A percentile compares a stretch with the other conserved stretches of the same genome.
Evolutionary conservation across 1,284 basidiomycete genomes (phyloP).

Genomic region (Ganoderma lucidum): DNA sequence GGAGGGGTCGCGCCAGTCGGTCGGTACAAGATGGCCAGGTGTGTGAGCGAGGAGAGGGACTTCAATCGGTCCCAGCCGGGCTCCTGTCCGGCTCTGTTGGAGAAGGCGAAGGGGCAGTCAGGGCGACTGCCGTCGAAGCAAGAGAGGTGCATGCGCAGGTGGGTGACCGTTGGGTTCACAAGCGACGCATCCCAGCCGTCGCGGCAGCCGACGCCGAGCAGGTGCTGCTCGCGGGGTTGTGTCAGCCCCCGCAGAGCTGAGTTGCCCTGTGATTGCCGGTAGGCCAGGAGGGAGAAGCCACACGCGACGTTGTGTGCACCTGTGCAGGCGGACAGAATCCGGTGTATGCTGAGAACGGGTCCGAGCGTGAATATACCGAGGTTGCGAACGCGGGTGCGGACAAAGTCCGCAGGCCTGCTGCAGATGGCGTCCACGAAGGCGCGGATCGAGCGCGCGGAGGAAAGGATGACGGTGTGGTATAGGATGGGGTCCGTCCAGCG

Average conservation of each 20-base stretch:
- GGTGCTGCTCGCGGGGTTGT: constrained; percentile 45
- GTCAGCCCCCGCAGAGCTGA: constrained; percentile 34
- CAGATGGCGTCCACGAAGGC: constrained; percentile 44
- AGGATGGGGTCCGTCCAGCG: constrained; percentile 47
- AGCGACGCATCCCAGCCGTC: constrained; percentile 47
- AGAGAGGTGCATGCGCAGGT: constrained; percentile 47
- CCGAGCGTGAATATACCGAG: constrained; percentile 46
- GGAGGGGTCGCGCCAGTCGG: constrained; percentile 34
- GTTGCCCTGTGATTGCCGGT: constrained; percentile 36
- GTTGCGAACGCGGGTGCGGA: constrained; percentile 38
- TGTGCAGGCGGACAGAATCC: constrained; percentile 43
- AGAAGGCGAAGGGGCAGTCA: constrained; percentile 32
- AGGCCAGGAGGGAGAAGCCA: constrained; percentile 46
- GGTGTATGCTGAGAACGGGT: constrained; percentile 45
- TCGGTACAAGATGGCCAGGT: constrained; percentile 46
- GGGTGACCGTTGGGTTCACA: constrained; percentile 43
- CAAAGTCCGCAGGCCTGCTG: constrained; percentile 39
- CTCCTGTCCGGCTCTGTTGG: constrained; percentile 28
- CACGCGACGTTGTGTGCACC: constrained; percentile 48
- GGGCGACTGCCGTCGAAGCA: constrained; percentile 34
- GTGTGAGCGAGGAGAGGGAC: constrained; percentile 44
- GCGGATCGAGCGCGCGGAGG: constrained; percentile 42
- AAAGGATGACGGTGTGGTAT: constrained; percentile 49
- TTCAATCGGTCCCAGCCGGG: constrained; percentile 39
- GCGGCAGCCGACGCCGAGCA: constrained; percentile 46